Conservation (phyloP, 2,329 filamentous ascomycete genomes). For the Scedosporium apiospermum region DNA sequence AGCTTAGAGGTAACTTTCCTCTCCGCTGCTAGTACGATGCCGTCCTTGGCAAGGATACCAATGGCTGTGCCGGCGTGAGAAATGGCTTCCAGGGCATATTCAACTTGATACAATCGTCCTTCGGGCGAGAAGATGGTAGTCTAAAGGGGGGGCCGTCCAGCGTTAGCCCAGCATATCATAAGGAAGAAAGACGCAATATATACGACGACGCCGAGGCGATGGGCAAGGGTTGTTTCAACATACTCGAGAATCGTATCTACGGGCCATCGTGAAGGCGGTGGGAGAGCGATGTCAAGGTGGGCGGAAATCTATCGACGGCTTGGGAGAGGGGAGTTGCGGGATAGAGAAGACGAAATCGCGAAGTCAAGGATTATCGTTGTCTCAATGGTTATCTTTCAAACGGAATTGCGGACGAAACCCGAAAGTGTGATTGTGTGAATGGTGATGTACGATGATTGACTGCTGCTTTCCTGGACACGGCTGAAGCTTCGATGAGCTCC, state of each 20-base stretch:
- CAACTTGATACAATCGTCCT: conserved; percentile 95
- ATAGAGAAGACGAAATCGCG: background rate
- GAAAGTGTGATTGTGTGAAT: conserved; percentile 7
- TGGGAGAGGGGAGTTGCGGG: background rate
- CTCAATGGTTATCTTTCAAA: background rate
- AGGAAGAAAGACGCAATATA: conserved; percentile 13
- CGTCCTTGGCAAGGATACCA: conserved; percentile 94
- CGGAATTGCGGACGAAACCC: background rate
- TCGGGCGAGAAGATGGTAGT: conserved; percentile 99
- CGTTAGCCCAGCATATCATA: background rate
- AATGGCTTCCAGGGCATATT: conserved; percentile 98
- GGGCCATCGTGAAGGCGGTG: conserved; percentile 59
- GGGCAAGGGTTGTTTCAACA: conserved; percentile 26
- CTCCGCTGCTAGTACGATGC: conserved; percentile 95
- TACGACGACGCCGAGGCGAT: conserved; percentile 9
- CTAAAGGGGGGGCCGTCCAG: conserved; percentile 33
- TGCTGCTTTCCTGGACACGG: conserved; percentile 1
- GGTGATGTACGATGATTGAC: conserved; percentile 10
- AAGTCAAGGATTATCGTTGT: background rate
- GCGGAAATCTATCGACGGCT: background rate
- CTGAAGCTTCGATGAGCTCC: conserved; percentile 5
- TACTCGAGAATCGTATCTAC: conserved; percentile 95
- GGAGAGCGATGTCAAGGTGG: background rate
- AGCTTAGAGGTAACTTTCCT: conserved; percentile 99
- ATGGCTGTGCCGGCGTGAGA: conserved; percentile 96